Conservation (phyloP, 2,329 filamentous ascomycete species). For the Calonectria crousiana region DNA sequence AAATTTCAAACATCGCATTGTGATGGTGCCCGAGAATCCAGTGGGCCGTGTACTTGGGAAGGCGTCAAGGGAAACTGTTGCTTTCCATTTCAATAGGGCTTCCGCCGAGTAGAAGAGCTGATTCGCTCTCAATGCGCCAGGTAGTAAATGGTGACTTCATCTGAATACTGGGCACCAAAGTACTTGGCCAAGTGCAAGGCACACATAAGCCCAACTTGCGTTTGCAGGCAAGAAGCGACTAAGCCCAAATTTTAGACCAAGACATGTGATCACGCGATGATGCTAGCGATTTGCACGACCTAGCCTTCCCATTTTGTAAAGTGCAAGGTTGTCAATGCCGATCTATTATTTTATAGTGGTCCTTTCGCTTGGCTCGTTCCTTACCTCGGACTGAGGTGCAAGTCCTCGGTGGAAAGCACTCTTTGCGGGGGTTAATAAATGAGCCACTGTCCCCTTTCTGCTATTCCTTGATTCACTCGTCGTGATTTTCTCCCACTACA, state of each 20-base stretch:
- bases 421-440: background rate
- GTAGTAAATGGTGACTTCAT: background rate
- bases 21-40: too few species aligned
- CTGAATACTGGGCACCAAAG: background rate
- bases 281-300: background rate
- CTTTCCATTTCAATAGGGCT: background rate
- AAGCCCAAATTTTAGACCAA: background rate
- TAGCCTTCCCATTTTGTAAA: background rate
- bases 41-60: background rate
- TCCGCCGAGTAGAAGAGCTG: background rate
- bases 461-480: background rate
- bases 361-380: background rate
- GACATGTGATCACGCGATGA: background rate
- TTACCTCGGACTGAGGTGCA: background rate
- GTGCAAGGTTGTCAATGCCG: background rate
- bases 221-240: background rate
- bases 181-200: background rate
- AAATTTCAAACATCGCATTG: background rate
- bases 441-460: background rate
- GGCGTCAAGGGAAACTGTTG: background rate
- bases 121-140: background rate
- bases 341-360: background rate
- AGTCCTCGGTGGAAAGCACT: background rate
- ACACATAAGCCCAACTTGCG: background rate
- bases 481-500: background rate